These are phyloP conservation scores for Middelhovenomyces tepae DNA, from an alignment of 805 yeast species.

Conservation along the genomic window DNA sequence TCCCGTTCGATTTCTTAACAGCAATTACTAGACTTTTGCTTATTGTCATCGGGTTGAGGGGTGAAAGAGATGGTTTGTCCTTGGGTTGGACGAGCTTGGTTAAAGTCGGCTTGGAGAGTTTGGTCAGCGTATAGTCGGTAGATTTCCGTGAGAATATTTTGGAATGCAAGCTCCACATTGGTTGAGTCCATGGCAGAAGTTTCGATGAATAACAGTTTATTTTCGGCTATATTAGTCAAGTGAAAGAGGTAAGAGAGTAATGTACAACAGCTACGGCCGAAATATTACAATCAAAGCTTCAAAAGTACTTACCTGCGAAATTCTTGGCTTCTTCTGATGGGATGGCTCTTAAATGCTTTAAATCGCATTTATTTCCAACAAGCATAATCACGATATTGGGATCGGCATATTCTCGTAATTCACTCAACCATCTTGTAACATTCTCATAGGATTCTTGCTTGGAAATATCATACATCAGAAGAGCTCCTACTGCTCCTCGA, in stretches of 20 bases:
- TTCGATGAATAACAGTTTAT: slow-evolving; percentile 86
- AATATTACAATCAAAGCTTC: neutral
- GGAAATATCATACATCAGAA: slow-evolving; percentile 90
- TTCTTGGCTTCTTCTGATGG: slow-evolving; percentile 96
- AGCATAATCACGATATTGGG: slow-evolving; percentile 92
- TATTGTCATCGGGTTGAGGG: slow-evolving; percentile 83
- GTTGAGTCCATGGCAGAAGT: slow-evolving; percentile 91
- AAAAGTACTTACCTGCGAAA: slow-evolving; percentile 47
- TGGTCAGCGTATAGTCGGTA: slow-evolving; percentile 96
- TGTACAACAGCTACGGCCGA: neutral
- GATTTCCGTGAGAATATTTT: slow-evolving; percentile 84
- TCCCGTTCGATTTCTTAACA: neutral
- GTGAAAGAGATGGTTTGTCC: slow-evolving; percentile 92
- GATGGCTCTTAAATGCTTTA: slow-evolving; percentile 89
- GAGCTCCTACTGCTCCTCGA: slow-evolving; percentile 97
- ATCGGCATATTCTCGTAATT: slow-evolving; percentile 93
- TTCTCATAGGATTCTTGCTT: slow-evolving; percentile 87
- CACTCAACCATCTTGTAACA: slow-evolving; percentile 87
- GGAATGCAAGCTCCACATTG: slow-evolving; percentile 91
- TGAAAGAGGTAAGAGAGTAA: neutral
- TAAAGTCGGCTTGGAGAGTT: slow-evolving; percentile 72
- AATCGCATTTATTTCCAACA: slow-evolving; percentile 94
- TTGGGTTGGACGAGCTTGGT: slow-evolving; percentile 52
- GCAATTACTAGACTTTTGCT: slow-evolving; percentile 20
- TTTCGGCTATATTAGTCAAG: slow-evolving; percentile 68